Conservation (phyloP, 2,329 filamentous ascomycete species). For the Onygena corvina region DNA sequence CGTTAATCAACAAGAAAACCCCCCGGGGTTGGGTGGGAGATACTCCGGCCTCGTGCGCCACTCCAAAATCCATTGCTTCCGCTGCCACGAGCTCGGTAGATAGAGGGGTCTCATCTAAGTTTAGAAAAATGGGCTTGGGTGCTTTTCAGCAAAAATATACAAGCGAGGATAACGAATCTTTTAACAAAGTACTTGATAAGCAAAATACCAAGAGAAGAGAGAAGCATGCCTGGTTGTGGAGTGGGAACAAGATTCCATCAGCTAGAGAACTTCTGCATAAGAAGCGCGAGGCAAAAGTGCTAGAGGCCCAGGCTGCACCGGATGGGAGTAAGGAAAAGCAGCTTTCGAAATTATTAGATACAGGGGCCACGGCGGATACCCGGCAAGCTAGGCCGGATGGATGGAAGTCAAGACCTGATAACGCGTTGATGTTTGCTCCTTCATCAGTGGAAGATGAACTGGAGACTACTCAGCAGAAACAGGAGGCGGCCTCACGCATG, state of each 20-base stretch:
- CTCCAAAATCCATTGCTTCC: constrained; percentile 28
- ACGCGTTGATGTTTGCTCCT: constrained; percentile 69
- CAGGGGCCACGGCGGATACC: constrained; percentile 40
- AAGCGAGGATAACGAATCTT: constrained; percentile 94
- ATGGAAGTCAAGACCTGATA: constrained; percentile 64
- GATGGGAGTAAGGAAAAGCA: constrained; percentile 48
- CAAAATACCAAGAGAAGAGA: constrained; percentile 75
- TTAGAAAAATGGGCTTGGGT: constrained; percentile 61
- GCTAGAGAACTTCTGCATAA: constrained; percentile 49
- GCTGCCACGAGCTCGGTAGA: constrained; percentile 29
- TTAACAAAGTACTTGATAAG: constrained; percentile 81
- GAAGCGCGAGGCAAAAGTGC: constrained; percentile 52
- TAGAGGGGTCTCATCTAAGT: constrained; percentile 29
- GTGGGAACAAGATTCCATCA: constrained; percentile 65
- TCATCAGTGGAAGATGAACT: constrained; percentile 41
- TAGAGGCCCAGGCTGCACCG: constrained; percentile 51
- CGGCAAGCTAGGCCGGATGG: constrained; percentile 65
- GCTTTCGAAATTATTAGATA: constrained; percentile 35
- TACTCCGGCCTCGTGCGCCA: constrained; percentile 50
- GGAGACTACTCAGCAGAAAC: constrained; percentile 52
- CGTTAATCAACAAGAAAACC: constrained; percentile 38
- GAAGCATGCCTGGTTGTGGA: constrained; percentile 82
- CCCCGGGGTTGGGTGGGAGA: constrained; percentile 56
- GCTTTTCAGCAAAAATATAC: constrained; percentile 89
- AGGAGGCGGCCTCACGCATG: constrained; percentile 59